Percentiles rank a stretch among this genome's conserved stretches.
Conservation (phyloP, 2,329 filamentous ascomycete genomes). For the Knoxdaviesia proteae region DNA sequence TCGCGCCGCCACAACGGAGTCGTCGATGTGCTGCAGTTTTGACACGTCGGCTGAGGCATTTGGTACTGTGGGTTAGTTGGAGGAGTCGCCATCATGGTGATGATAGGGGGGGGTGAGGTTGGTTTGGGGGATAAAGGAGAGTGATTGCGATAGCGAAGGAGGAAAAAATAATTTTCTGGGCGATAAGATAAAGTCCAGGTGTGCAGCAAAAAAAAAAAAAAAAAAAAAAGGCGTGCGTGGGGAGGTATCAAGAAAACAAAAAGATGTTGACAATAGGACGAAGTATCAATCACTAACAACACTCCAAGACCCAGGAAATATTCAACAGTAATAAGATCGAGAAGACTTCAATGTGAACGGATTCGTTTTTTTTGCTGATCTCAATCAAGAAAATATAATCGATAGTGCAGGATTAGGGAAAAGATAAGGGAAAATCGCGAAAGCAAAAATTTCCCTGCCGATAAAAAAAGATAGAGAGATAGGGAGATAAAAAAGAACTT, state of each 20-base stretch:
- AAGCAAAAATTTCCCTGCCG: too few relatives aligned
- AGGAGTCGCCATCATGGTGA: slow-evolving; percentile 27
- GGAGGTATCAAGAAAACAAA: slow-evolving; percentile 1
- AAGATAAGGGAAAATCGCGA: too few relatives aligned
- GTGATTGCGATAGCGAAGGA: slow-evolving; percentile 17
- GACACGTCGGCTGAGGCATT: slow-evolving; percentile 73
- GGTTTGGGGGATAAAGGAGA: slow-evolving; percentile 5
- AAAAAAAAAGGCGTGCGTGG: slow-evolving; percentile 1
- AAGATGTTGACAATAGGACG: neutral
- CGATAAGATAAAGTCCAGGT: slow-evolving; percentile 1
- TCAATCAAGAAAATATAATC: too few relatives aligned
- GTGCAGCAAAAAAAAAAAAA: neutral
- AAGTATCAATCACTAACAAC: slow-evolving; percentile 1
- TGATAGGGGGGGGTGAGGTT: slow-evolving; percentile 14
- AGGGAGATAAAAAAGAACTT: slow-evolving; percentile 1
- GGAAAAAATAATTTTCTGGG: slow-evolving; percentile 13
- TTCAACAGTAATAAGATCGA: too few relatives aligned
- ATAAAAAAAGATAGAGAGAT: neutral
- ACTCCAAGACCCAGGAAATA: too few relatives aligned
- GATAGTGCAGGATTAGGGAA: too few relatives aligned
- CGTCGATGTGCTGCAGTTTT: slow-evolving; percentile 89
- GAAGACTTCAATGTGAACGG: too few relatives aligned
- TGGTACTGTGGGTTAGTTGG: slow-evolving; percentile 33
- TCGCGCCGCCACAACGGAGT: slow-evolving; percentile 95
- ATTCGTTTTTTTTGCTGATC: too few relatives aligned